Conservation (phyloP, 805 yeast species). For the Monosporozyma yasuniensis region DNA sequence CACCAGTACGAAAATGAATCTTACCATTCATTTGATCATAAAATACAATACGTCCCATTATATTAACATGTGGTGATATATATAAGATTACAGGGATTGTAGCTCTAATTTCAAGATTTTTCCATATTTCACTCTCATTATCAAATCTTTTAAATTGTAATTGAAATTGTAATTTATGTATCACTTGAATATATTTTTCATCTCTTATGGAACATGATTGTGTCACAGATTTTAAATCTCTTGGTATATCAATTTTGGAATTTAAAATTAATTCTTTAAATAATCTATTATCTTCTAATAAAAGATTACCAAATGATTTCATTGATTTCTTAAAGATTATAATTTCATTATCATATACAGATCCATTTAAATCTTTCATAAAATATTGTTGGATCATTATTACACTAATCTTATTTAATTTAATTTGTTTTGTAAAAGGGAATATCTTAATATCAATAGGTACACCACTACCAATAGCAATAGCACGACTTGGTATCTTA, state of each 20-base stretch:
- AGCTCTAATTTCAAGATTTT: conserved; percentile 78
- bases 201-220: conserved; percentile 70
- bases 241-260: conserved; percentile 54
- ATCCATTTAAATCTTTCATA: conserved; percentile 46
- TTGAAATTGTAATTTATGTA: conserved; percentile 72
- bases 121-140: conserved; percentile 66
- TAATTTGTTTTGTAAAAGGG: conserved; percentile 72
- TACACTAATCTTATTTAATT: conserved; percentile 57
- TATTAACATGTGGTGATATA: conserved; percentile 66
- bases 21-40: conserved; percentile 32
- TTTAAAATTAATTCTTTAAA: conserved; percentile 57
- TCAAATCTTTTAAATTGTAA: conserved; percentile 42
- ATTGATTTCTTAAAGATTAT: conserved; percentile 43
- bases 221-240: conserved; percentile 59
- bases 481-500: conserved; percentile 75
- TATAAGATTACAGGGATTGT: conserved; percentile 68
- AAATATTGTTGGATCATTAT: conserved; percentile 58
- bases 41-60: conserved; percentile 35
- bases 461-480: conserved; percentile 72
- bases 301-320: conserved; percentile 37
- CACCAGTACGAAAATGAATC: conserved; percentile 35
- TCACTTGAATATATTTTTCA: conserved; percentile 51
- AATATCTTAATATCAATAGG: conserved; percentile 62
- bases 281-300: conserved; percentile 16
- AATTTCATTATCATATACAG: conserved; percentile 52